These are phyloP conservation scores for Acorus calamus DNA, from an alignment of 106 monocot genomes.

Conservation along the genomic window DNA sequence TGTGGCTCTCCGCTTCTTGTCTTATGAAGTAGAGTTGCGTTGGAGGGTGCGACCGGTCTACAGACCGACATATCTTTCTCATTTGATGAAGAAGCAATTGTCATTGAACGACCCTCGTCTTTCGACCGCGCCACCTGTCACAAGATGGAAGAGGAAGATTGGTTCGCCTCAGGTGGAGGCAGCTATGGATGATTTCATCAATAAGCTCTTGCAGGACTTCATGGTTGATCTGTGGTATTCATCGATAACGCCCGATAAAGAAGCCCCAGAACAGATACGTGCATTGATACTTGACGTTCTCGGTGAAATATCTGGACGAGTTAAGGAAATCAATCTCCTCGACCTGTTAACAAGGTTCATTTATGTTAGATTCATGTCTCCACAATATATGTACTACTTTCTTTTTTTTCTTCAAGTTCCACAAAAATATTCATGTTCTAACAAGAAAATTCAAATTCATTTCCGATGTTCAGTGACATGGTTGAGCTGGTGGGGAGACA, in stretches of 20 bases:
- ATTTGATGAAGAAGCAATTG: constrained; percentile 59
- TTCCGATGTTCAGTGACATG: constrained; percentile 59
- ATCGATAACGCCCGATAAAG: constrained; percentile 81
- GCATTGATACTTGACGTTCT: constrained; percentile 70
- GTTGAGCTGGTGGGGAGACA: constrained; percentile 80
- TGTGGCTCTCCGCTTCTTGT: constrained; percentile 60
- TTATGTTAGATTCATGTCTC: constrained; percentile 49
- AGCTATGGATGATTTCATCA: constrained; percentile 65
- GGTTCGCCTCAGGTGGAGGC: constrained; percentile 71
- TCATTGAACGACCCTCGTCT: constrained; percentile 55
- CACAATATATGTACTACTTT: constrained; percentile 12
- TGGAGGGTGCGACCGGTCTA: constrained; percentile 48
- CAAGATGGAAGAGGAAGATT: constrained; percentile 72
- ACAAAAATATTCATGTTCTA: neutral
- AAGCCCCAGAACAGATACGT: constrained; percentile 81
- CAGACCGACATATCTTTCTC: constrained; percentile 52
- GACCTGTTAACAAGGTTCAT: constrained; percentile 93
- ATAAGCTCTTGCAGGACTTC: constrained; percentile 85
- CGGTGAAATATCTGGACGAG: constrained; percentile 76
- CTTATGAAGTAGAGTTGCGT: constrained; percentile 64
- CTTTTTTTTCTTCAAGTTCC: too few relatives aligned
- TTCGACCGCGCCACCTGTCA: constrained; percentile 24
- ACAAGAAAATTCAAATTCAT: constrained; percentile 11
- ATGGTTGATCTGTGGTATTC: constrained; percentile 93
- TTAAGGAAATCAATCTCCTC: constrained; percentile 87